Base-by-base conservation (phyloP, 257 asterid genomes). In the Lavandula angustifolia region DNA sequence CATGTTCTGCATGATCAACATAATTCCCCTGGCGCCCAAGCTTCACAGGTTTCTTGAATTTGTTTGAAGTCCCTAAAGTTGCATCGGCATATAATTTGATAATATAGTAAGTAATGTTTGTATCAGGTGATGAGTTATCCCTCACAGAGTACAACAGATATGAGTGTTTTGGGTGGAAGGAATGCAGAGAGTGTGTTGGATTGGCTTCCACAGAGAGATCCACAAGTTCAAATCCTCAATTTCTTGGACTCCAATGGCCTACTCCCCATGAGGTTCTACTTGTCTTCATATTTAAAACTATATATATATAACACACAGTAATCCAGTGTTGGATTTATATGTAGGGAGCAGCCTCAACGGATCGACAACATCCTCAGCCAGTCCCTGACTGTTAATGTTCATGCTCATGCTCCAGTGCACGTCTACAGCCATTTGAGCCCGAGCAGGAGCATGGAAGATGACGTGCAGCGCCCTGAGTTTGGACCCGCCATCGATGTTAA, bases 151-250 rank as follows among this genome's bases (percentile, higher is more conserved):
- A 49, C 72, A n/a, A 49, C 72, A n/a, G 81, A 76, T 48, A 29
- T 83, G 38, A 78, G 70, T 42, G 84, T 66, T 61, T 77, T 85
- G 63, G 73, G 37, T 10, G 31, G 79, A 3, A 78, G 80, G 44
- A 79, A 73, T 63, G 29, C 74, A 12, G 83, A 71, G 40, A 55
- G 40, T 66, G 70, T 80, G 16, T 38, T 85, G 74, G 91, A 87
- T 41, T 85, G 95, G 96, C 73, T 85, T 54, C 94, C 95, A 29
- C 86, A 82, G 5, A 82, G 88, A 57, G 92, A 83, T 63, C 85
- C 94, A 33, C 87, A 86, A 54, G 82, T 70, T 44, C 91, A 89
- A 68, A 75, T 82, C 64, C 89, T 86, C 63, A 85, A 81, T 68
- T 89, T 87, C 81, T 75, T 91, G 81, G 90, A 84, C 66, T 79